These are phyloP conservation scores for Diaporthe vexans DNA, from an alignment of 2,329 filamentous ascomycete species.

Conservation along the genomic window DNA sequence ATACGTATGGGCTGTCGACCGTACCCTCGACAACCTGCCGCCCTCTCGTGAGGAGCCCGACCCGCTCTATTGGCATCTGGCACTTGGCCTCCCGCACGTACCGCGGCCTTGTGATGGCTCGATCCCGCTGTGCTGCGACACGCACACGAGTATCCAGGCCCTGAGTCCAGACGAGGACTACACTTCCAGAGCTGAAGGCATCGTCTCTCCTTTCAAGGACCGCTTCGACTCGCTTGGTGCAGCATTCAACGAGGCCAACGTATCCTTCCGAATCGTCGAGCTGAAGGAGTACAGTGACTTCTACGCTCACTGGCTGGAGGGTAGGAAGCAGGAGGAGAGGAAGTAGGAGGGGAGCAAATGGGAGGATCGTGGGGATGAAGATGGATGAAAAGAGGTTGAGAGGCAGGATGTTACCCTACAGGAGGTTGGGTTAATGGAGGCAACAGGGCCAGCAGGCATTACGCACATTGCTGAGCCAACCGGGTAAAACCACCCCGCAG, in stretches of 20 bases:
- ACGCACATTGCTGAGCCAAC: too few species aligned
- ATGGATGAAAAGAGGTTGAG: too few species aligned
- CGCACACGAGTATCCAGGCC: background rate
- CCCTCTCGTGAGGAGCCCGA: too few species aligned
- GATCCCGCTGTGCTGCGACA: background rate
- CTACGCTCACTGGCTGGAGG: background rate
- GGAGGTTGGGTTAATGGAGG: too few species aligned
- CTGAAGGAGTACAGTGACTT: background rate
- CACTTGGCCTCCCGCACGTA: too few species aligned
- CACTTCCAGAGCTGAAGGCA: background rate
- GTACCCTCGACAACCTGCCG: too few species aligned
- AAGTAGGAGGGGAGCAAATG: too few species aligned
- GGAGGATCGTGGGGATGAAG: too few species aligned
- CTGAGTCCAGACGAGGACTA: conserved; percentile 5
- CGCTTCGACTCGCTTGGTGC: background rate
- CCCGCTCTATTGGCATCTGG: too few species aligned
- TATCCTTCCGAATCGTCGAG: background rate
- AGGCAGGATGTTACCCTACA: too few species aligned
- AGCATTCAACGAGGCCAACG: background rate
- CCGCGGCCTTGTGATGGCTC: background rate
- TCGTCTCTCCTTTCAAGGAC: background rate
- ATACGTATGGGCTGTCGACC: background rate
- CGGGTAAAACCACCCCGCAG: too few species aligned
- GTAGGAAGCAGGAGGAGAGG: background rate
- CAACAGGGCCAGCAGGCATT: too few species aligned